Conservation (phyloP, 179 eudicot species). For the Beta macrorhiza region DNA sequence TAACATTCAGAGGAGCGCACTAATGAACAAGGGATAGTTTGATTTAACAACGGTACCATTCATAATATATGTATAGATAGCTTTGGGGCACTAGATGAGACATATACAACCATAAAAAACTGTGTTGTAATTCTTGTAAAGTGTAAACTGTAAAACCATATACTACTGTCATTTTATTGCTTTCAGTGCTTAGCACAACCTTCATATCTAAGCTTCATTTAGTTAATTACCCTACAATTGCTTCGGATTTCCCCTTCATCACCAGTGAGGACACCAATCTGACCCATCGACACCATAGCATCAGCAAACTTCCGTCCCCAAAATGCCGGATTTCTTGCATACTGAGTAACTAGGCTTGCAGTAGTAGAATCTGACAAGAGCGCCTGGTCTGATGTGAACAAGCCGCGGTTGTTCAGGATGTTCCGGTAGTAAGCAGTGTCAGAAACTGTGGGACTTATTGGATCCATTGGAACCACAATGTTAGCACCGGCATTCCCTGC, state of each 20-base stretch:
- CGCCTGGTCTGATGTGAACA: conserved; percentile 75
- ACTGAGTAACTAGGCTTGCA: conserved; percentile 41
- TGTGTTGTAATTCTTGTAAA: background rate
- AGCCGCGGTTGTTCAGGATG: conserved; percentile 51
- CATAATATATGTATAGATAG: background rate
- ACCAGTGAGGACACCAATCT: conserved; percentile 55
- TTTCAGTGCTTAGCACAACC: conserved; percentile 6
- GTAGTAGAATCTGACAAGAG: conserved; percentile 41
- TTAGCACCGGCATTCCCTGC: conserved; percentile 35
- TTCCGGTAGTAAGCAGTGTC: conserved; percentile 59
- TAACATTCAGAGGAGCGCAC: no score
- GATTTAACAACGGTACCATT: no score
- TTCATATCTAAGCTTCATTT: background rate
- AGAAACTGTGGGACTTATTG: conserved; percentile 37
- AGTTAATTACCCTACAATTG: conserved; percentile 60
- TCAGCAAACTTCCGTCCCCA: conserved; percentile 60
- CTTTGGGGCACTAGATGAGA: background rate
- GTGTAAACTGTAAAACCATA: conserved; percentile 3
- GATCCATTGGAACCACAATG: conserved; percentile 72
- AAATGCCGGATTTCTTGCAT: conserved; percentile 36
- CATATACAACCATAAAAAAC: background rate
- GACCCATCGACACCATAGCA: conserved; percentile 84
- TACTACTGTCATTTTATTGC: background rate
- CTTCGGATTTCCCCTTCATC: conserved; percentile 54
- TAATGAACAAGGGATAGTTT: no score